Evolutionary conservation across 2,329 filamentous ascomycete genomes (phyloP), one percentile per base, ranked within the genome.

Genomic region (Aspergillus ochraceus): DNA sequence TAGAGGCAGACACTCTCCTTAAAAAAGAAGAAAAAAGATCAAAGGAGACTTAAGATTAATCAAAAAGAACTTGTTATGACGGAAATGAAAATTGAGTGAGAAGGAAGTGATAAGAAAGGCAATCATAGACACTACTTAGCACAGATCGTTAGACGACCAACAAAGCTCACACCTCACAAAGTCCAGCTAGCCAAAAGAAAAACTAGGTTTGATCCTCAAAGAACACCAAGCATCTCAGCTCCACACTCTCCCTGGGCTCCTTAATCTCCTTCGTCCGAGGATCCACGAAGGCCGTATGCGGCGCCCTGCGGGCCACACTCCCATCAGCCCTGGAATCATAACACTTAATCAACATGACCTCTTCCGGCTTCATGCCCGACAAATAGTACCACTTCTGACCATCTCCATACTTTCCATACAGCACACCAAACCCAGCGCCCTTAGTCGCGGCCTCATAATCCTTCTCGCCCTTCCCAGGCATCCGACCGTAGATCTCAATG

Each of bases 311-410:
- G n/a, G 51, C 45, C 12, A 50, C 32, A 14, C 36, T 39, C 2
- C 51, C 45, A 10, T 59, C 57, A 12, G 45, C 11, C 19, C 46
- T 55, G 4, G 51, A 55, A 49, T 59, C 57, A 30, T 49, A 59
- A n/a, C 47, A 42, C 47, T 59, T 59, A 22, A 59, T 46, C 24
- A 54, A 52, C 8, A 59, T 6, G 17, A 55, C 24, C 14, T 59
- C 52, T 2, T 59, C 46, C 14, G 52, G 51, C 20, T 19, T 49
- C 57, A 59, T 59, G 5, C 51, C 24, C 2, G 57, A 59, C 50
- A 49, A 36, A 22, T 59, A 59, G 14, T 55, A 59, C 57, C 57
- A 59, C n/a, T 53, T 51, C 8, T 59, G 57, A 10, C 22, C 32
- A 8, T 24, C 26, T 22, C 29, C 29, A 49, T 59, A 51, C 36